Evolutionary conservation across 129 eudicot genomes (phyloP), one percentile per base, ranked within the genome.

Genomic region (Ambrosia artemisiifolia): DNA sequence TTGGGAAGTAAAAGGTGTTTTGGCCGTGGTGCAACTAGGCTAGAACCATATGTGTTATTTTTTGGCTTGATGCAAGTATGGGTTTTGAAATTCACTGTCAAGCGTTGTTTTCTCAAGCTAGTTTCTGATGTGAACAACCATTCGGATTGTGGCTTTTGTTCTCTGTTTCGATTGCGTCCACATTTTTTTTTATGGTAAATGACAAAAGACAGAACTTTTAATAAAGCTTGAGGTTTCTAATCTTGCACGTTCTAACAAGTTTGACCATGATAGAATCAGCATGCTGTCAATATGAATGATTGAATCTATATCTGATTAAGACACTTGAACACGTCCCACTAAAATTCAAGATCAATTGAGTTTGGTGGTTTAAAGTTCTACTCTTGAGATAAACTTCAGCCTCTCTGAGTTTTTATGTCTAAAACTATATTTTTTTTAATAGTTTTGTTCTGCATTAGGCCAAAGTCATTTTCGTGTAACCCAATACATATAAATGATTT

Each of bases 21-120:
- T 87, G 90, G 35, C 67, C 87, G 76, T 91, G 97, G 73, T 88
- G 28, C 28, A 24, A 24, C 28, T 24, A 0, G 28, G 1, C 28
- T 84, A 16, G 95, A 95, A 30, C 95, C 97, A 80, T 80, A 69
- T 83, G 88, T 55, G 90, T 30, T 82, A 86, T 44, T 86, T 75
- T 20, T 91, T 82, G 20, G 82, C 87, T 60, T 86, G 92, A 4
- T 90, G 62, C 50, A 88, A 77, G 70, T 79, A 80, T 51, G 73
- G 0, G 74, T 0, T 24, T 0, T 24, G 28, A 24, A 0, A 24
- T 7, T 50, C 82, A 5, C 88, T 84, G 56, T 91, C 95, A 30
- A 73, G 33, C 17, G 48, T 53, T 7, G 90, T 92, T 75, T 80
- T 85, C 18, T 84, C 65, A 43, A 88, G 82, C 44, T 86, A 82